Percentiles rank a stretch among this genome's conserved stretches.
These are phyloP conservation scores for Colletotrichum orchidophilum DNA, from an alignment of 2,329 filamentous ascomycete species.

Conservation along the genomic window DNA sequence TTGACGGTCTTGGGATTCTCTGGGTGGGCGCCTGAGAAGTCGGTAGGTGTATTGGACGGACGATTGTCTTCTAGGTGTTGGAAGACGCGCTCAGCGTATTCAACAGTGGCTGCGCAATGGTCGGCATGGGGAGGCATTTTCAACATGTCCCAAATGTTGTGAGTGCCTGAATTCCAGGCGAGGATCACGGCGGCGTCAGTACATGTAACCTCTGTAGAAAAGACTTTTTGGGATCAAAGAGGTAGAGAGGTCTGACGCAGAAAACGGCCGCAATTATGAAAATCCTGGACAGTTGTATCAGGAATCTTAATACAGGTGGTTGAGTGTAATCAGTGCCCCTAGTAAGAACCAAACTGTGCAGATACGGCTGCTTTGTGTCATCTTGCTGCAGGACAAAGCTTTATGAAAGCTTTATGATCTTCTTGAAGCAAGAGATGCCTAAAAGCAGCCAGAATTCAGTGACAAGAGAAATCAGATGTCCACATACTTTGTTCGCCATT, in stretches of 20 bases:
- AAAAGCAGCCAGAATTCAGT: not conserved
- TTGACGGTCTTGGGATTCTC: not conserved
- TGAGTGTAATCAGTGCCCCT: not conserved
- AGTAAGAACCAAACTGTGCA: not conserved
- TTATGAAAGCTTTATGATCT: not conserved
- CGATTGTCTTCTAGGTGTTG: constrained; percentile 1
- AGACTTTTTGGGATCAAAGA: not conserved
- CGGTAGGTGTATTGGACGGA: not conserved
- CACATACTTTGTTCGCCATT: not conserved
- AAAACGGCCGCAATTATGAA: not conserved
- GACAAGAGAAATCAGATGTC: not conserved
- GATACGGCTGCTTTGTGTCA: not conserved
- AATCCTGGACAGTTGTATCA: not conserved
- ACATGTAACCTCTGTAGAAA: too few relatives aligned
- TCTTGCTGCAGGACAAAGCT: not conserved
- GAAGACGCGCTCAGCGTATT: not conserved
- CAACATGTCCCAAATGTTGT: not conserved
- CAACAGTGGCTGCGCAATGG: not conserved
- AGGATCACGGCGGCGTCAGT: not conserved
- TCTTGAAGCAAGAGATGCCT: not conserved
- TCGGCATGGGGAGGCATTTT: not conserved
- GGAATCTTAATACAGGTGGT: not conserved
- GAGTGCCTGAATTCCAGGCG: not conserved
- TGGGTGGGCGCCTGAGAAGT: not conserved
- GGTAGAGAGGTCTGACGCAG: not conserved